phyloP scores from a whole-genome alignment of 345 rosid genomes.

The Eucalyptus microcorys region DNA sequence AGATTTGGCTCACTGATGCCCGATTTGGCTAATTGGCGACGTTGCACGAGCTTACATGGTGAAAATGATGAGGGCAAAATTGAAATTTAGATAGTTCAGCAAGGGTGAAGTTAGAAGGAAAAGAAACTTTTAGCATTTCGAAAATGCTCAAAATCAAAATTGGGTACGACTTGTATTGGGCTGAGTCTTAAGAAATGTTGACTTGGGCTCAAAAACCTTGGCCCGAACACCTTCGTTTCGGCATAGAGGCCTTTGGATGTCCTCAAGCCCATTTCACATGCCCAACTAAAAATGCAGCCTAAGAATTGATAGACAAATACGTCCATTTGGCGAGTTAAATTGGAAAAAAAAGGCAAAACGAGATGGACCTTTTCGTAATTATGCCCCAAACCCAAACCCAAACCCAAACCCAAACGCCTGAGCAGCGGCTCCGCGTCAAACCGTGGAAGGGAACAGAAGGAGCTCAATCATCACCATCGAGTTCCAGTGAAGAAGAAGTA shows the following conservation, averaged over 20 bases:
- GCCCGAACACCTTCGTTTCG: not conserved
- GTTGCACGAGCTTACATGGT: not conserved
- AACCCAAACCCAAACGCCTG: not conserved
- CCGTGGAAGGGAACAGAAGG: not conserved
- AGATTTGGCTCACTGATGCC: fast-evolving
- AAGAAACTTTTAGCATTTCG: too few relatives aligned
- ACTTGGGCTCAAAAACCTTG: not conserved
- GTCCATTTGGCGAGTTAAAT: not conserved
- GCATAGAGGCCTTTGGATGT: not conserved
- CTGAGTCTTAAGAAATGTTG: too few relatives aligned
- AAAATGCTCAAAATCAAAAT: not conserved
- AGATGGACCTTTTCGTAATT: not conserved
- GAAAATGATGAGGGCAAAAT: not conserved
- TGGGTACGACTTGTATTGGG: not conserved
- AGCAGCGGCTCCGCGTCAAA: not conserved
- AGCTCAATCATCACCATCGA: not conserved
- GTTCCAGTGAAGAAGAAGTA: not conserved
- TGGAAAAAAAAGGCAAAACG: not conserved
- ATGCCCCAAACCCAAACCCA: not conserved
- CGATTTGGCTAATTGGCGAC: fast-evolving
- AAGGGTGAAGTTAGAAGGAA: not conserved
- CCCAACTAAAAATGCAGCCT: not conserved
- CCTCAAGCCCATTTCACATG: not conserved
- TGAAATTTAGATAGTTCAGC: not conserved
- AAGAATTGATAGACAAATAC: not conserved